phyloP scores from a whole-genome alignment of 768 basidiomycete genomes.

The Auriscalpium vulgare region DNA sequence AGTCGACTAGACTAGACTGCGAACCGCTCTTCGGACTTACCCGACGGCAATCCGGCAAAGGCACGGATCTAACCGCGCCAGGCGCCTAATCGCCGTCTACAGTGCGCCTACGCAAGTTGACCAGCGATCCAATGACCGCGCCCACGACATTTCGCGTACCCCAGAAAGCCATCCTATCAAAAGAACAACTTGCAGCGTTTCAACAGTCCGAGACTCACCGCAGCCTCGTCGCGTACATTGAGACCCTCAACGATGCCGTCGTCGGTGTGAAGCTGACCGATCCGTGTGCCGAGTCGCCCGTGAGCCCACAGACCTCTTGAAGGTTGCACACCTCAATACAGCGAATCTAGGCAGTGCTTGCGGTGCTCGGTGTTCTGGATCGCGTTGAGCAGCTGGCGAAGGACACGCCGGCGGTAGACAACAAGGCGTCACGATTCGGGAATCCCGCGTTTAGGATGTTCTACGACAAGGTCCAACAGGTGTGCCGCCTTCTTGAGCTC shows the following conservation, averaged over 20 bases:
- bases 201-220: conserved; percentile 64
- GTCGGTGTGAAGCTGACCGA: conserved; percentile 72
- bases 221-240: conserved; percentile 62
- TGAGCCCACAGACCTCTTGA: conserved; percentile 28
- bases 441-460: conserved; percentile 95
- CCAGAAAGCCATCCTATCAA: conserved; percentile 67
- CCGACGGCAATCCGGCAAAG: too few species aligned
- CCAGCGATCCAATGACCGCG: not conserved
- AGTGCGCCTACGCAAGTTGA: too few species aligned
- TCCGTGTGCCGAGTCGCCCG: conserved; percentile 46
- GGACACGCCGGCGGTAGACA: conserved; percentile 80
- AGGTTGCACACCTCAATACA: not conserved
- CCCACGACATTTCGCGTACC: conserved; percentile 41
- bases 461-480: conserved; percentile 75
- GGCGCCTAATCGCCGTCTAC: too few species aligned
- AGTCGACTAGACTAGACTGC: too few species aligned
- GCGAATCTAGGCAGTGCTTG: conserved; percentile 45
- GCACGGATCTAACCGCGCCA: too few species aligned
- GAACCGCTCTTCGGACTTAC: too few species aligned
- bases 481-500: conserved; percentile 22
- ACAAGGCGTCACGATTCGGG: conserved; percentile 87
- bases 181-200: conserved; percentile 75
- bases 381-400: conserved; percentile 57
- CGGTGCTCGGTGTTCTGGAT: conserved; percentile 58
- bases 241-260: conserved; percentile 66